Evolutionary conservation across 2,329 filamentous ascomycete species (phyloP).

Genomic region (Mycocentrospora acerina): DNA sequence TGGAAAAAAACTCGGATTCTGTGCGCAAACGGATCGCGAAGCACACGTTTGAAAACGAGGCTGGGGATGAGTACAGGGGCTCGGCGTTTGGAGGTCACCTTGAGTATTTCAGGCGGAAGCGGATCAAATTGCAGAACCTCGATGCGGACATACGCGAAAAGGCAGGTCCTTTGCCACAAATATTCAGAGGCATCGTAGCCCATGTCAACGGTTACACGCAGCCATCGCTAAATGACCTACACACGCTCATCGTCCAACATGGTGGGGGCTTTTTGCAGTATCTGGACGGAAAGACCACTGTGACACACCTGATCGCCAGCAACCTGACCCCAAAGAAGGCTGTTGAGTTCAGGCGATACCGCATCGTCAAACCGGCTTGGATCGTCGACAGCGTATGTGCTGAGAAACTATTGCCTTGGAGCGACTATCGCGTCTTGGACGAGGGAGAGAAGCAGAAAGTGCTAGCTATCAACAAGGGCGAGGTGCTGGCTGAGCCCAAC

Average conservation of each 20-base stretch:
- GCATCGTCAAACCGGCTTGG: constrained; percentile 94
- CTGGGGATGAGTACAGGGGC: constrained; percentile 85
- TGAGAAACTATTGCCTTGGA: constrained; percentile 82
- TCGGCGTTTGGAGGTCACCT: constrained; percentile 86
- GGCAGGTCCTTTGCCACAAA: constrained; percentile 69
- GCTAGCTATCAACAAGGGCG: constrained; percentile 63
- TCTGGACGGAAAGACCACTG: constrained; percentile 88
- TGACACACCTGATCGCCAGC: constrained; percentile 93
- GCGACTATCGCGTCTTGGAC: constrained; percentile 78
- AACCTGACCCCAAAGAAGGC: constrained; percentile 89
- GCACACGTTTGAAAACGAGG: constrained; percentile 76
- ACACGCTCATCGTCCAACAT: constrained; percentile 83
- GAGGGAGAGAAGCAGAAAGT: constrained; percentile 82
- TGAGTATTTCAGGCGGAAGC: constrained; percentile 94
- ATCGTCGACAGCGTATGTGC: constrained; percentile 84
- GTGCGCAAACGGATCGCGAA: constrained; percentile 65
- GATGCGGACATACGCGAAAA: constrained; percentile 77
- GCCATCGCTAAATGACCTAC: constrained; percentile 84
- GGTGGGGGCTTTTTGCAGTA: constrained; percentile 97
- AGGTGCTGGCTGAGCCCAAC: constrained; percentile 66
- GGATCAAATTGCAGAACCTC: constrained; percentile 93
- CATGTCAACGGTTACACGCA: constrained; percentile 97
- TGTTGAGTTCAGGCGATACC: constrained; percentile 82
- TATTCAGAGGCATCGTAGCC: constrained; percentile 88
- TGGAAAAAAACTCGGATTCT: constrained; percentile 60